Base-by-base conservation (phyloP, 1,284 basidiomycete species). In the Cutaneotrichosporon arboriforme region DNA sequence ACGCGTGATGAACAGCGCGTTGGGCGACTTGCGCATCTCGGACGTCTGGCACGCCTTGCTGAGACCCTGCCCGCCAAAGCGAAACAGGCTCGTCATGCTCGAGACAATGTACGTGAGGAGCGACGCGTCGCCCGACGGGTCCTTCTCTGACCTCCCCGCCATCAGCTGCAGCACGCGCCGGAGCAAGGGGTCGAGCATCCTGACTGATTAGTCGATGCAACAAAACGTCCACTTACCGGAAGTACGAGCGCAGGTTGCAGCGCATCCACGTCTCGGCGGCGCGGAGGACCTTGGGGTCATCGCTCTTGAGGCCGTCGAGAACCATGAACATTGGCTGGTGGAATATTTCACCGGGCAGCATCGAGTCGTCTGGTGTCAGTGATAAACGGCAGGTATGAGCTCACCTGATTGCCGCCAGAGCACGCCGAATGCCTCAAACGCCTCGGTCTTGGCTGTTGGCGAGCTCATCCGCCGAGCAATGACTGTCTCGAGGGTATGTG, bases 201-300 rank as follows among this genome's bases (percentile, higher is more conserved):
- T 88, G 26, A 31, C 7, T 10, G 65, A 17, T 22, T n/a, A 39
- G 42, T 13, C 34, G 2, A 8, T 3, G 12, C 13, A 4, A n/a
- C 21, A 13, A 1, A 9, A 15, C 5, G 31, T 26, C 13, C 4
- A 51, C 78, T 48, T 70, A 91, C 90, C 90, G 82, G 54, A 89
- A 78, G 70, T 92, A 93, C 1, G 90, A 92, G 66, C 85, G 86
- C n/a, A 94, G 78, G 66, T 85, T 91, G 66, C 88, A 90, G 26
- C 91, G 82, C 86, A 97, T 90, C 92, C 92, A 97, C 0, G 90
- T 91, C 71, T 96, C 92, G 7, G 87, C 88, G 35, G 87, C 79
- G 8, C 90, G 81, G 26, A 86, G 83, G 15, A 87, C 72, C 52
- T 77, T 77, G 1, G 89, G 85, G 64, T 90, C 84, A 17, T 85